Percentiles rank a stretch among this genome's conserved stretches.
phyloP scores from a whole-genome alignment of 306 rosid genomes.

The Geum urbanum region DNA sequence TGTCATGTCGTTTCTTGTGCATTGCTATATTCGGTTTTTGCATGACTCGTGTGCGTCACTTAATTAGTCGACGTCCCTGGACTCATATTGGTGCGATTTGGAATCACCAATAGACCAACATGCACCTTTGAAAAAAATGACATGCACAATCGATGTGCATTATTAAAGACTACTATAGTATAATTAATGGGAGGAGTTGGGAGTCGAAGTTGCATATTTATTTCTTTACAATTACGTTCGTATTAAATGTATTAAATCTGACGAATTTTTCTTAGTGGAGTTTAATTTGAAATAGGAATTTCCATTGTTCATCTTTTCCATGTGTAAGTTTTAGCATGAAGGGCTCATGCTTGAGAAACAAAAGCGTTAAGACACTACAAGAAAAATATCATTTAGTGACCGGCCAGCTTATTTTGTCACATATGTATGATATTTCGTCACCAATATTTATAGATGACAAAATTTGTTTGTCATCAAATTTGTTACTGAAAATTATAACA shows the following conservation, averaged over 20 bases:
- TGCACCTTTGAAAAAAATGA: background rate
- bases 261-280: background rate
- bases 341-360: background rate
- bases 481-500: too few species aligned
- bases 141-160: background rate
- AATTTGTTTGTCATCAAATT: too few species aligned
- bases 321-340: background rate
- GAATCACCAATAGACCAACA: conserved; percentile 6
- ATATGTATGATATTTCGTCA: too few species aligned
- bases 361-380: too few species aligned
- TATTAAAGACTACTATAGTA: background rate
- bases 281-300: background rate
- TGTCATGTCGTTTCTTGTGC: conserved; percentile 17
- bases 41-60: conserved; percentile 11
- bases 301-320: background rate
- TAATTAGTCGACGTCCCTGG: background rate
- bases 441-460: too few species aligned
- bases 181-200: background rate
- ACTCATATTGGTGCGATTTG: conserved; percentile 7
- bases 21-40: conserved; percentile 8
- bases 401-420: too few species aligned
- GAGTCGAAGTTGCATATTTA: background rate
- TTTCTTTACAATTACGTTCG: background rate
- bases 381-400: too few species aligned
- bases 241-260: background rate